Base-by-base conservation (phyloP, 352 stramenopile genomes). In the Phytopythium oedochilum region DNA sequence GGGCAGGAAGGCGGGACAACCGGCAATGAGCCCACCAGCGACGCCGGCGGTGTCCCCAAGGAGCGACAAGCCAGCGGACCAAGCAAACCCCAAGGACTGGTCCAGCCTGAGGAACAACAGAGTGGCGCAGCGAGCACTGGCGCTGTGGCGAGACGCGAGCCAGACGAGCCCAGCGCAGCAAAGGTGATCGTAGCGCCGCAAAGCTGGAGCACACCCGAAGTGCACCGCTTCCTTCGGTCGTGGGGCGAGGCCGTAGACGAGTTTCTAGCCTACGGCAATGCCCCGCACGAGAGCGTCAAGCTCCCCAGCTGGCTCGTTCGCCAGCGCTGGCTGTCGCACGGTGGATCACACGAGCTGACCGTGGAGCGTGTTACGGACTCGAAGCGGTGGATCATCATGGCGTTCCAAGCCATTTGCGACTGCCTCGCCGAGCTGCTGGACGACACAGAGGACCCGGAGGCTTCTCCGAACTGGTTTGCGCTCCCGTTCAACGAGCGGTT, bases 231-330 rank as follows among this genome's bases (percentile, higher is more conserved):
- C 14, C 63, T 78, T 17, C 47, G 63, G 15, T 55, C 69, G 26
- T 78, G 69, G 69, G 48, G 63, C 46, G 57, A 65, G 44, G 69
- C 69, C 0, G 66, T 71, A 23, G 66, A 75, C 12, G 66, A 66
- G 18, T 78, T 78, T 36, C 47, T 75, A 22, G 58, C 64, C 17
- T 48, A 63, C 25, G 66, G 60, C 9, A 66, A 78, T 32, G 60
- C 68, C 20, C 43, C 56, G 1, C 40, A 62, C 26, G 69, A 75
- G 55, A 70, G 63, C 44, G 55, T 73, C 2, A 78, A 75, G 45
- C 52, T 78, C 23, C 69, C 69, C 15, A 78, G 72, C 20, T 78
- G 69, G 69, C 53, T 75, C 17, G 68, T 78, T 34, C 66, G 60
- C 26, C 69, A 78, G 51, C 68, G 65, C 52, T 78, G 71, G 34